These are phyloP conservation scores for Cytospora piceicola DNA, from an alignment of 2,329 filamentous ascomycete genomes.

Conservation along the genomic window DNA sequence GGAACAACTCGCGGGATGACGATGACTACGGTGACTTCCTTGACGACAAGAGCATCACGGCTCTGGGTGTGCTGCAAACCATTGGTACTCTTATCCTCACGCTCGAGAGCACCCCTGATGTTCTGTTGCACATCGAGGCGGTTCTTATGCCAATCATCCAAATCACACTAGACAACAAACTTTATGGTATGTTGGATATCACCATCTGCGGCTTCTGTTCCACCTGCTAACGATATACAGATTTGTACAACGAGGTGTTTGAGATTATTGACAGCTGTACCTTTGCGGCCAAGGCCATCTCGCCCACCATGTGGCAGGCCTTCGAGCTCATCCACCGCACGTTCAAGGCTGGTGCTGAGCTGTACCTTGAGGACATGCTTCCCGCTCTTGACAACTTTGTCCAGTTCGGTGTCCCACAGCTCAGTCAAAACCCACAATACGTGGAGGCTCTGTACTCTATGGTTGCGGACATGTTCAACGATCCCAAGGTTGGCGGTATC, in stretches of 20 bases:
- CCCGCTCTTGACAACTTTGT: slow-evolving; percentile 98
- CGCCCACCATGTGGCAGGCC: slow-evolving; percentile 96
- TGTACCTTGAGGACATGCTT: slow-evolving; percentile 98
- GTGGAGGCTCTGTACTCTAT: slow-evolving; percentile 88
- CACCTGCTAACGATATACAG: slow-evolving; percentile 44
- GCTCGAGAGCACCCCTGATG: slow-evolving; percentile 94
- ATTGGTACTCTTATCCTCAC: slow-evolving; percentile 97
- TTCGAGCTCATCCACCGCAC: slow-evolving; percentile 96
- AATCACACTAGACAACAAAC: slow-evolving; percentile 95
- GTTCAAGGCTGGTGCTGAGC: slow-evolving; percentile 94
- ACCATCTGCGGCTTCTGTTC: not conserved
- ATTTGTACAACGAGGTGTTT: slow-evolving; percentile 97
- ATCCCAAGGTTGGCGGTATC: slow-evolving; percentile 89
- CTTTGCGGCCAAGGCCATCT: slow-evolving; percentile 94
- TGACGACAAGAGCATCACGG: slow-evolving; percentile 98
- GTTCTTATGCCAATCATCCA: slow-evolving; percentile 97
- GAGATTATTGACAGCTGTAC: slow-evolving; percentile 99
- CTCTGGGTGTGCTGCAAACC: slow-evolving; percentile 92
- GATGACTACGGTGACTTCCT: slow-evolving; percentile 87
- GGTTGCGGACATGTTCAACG: slow-evolving; percentile 92
- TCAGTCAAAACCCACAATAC: slow-evolving; percentile 84
- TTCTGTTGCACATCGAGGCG: slow-evolving; percentile 90
- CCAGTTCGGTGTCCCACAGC: slow-evolving; percentile 80
- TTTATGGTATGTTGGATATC: slow-evolving; percentile 69
- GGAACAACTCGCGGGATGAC: slow-evolving; percentile 76